Percentiles rank a stretch among this genome's conserved stretches.
phyloP scores from a whole-genome alignment of 768 basidiomycete genomes.

The Lactarius hatsudake region DNA sequence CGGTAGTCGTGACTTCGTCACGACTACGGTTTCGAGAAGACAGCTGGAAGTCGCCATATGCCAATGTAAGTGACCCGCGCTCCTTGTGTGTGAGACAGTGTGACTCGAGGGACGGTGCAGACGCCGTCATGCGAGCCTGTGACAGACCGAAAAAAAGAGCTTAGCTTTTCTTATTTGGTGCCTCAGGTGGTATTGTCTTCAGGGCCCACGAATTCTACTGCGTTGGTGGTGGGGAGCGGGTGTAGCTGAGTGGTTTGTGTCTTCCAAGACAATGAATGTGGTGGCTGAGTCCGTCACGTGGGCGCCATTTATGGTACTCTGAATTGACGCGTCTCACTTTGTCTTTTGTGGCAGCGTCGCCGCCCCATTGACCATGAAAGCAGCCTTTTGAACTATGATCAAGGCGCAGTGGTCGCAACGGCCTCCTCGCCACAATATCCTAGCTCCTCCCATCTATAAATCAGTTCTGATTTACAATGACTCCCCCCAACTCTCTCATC shows the following conservation, averaged over 20 bases:
- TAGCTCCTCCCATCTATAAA: background rate
- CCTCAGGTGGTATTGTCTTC: no score
- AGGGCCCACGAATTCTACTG: no score
- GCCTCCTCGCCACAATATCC: background rate
- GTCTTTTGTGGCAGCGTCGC: background rate
- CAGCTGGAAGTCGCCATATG: background rate
- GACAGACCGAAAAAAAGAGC: no score
- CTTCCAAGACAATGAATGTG: background rate
- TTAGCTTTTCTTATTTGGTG: no score
- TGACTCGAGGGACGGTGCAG: background rate
- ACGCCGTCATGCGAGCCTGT: no score
- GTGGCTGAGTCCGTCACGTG: background rate
- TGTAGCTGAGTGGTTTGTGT: no score
- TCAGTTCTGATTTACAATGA: background rate
- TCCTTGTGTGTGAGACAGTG: slow-evolving; percentile 22
- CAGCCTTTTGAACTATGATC: background rate
- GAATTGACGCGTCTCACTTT: background rate
- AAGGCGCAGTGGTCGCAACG: background rate
- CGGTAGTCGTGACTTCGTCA: background rate
- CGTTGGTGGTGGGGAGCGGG: no score
- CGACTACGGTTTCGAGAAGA: slow-evolving; percentile 4
- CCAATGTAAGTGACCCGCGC: slow-evolving; percentile 17
- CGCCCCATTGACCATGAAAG: background rate
- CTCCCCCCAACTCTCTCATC: background rate
- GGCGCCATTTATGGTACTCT: background rate